Base-by-base conservation (phyloP, 768 basidiomycete species). In the Boletus huronensis region DNA sequence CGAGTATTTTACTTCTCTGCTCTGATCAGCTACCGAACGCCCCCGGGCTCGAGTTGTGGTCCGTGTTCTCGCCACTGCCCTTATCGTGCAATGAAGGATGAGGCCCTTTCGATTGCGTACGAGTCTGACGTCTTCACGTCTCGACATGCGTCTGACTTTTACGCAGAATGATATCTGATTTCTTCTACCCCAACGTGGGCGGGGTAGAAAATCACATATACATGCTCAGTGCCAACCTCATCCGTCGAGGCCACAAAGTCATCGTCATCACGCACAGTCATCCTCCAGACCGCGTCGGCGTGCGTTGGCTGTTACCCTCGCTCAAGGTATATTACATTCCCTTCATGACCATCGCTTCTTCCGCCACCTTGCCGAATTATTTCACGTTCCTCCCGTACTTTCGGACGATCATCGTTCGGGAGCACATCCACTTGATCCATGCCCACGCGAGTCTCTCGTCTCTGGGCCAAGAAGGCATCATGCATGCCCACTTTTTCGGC, bases 121-220 rank as follows among this genome's bases (percentile, higher is more conserved):
- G 64, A 45, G 42, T 36, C 17, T 11, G 4, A 28, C 21, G 3
- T 8, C 6, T 41, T 50, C 41, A 8, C 21, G 8, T 26, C n/a
- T 23, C 6, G 28, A 35, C n/a, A 14, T 39, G 17, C 6, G 2
- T 16, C 32, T 59, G 36, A 61, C 50, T 7, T 28, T n/a, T 19
- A 0, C 3, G 2, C 58, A 96, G 94, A 42, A 93, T 98, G 91
- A 84, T 98, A 54, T 90, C 87, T 39, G 97, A 99, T 74, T 99
- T 98, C 77, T 99, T 98, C 74, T 85, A 91, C 65, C 97, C 97
- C 1, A 79, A 82, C 54, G 87, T 95, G 3, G 97, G 97, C 3
- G 97, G 97, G 8, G 96, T 99, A 31, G 97, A 98, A 73, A 95
- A 85, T 55, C 93, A 97, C 70, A 95, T 98, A 35, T 98, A 92